phyloP scores from a whole-genome alignment of 176 grass and related monocot genomes.

The Cenchrus purpureus region DNA sequence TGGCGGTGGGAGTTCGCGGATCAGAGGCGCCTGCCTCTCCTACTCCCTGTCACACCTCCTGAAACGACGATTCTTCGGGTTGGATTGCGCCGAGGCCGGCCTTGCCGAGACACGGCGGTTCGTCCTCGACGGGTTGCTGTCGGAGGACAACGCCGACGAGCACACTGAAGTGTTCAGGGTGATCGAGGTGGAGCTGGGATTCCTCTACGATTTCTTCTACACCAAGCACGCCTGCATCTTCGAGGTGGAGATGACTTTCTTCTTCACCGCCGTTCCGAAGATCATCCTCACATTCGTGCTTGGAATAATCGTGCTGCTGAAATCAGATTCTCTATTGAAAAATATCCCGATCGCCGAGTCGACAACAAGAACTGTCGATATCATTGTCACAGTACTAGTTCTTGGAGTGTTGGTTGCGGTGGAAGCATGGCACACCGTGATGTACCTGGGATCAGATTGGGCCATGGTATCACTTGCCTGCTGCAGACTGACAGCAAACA shows the following conservation, averaged over 20 bases:
- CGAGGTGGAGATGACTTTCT: background rate
- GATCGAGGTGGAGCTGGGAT: background rate
- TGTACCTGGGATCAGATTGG: slow-evolving; percentile 6
- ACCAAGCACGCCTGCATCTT: background rate
- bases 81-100: background rate
- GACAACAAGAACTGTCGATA: background rate
- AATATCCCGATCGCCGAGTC: background rate
- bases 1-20: no score
- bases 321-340: background rate
- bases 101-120: background rate
- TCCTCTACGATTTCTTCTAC: slow-evolving; percentile 11
- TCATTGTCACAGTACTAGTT: background rate
- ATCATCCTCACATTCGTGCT: background rate
- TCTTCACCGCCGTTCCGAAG: background rate
- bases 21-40: background rate
- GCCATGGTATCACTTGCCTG: background rate
- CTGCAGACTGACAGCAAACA: background rate
- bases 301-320: background rate
- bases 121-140: background rate
- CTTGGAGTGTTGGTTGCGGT: background rate
- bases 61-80: background rate
- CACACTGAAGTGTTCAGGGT: background rate
- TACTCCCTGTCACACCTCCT: background rate
- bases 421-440: background rate
- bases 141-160: background rate